Evolutionary conservation across 1,139 yeast genomes (phyloP).

Genomic region (Candida frijolesensis): DNA sequence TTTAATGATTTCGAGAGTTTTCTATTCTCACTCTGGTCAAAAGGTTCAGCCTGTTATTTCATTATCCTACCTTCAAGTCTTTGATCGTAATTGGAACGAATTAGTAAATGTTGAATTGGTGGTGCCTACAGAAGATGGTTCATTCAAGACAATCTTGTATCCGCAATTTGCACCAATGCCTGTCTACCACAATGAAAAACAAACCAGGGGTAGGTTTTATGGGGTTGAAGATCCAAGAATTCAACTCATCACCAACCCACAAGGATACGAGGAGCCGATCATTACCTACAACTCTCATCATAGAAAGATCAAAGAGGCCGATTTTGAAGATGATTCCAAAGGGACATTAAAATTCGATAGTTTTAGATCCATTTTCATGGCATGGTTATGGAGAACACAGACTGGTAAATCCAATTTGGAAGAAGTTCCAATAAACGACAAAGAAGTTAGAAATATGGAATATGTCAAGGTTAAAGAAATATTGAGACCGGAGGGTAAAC

Average conservation of each 20-base stretch:
- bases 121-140: conserved; percentile 10
- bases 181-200: conserved; percentile 30
- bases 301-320: conserved; percentile 20
- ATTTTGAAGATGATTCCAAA: conserved; percentile 2
- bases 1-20: conserved; percentile 30
- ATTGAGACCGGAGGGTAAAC: conserved; percentile 17
- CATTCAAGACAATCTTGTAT: conserved; percentile 20
- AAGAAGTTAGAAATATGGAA: conserved; percentile 15
- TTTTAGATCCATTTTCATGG: conserved; percentile 27
- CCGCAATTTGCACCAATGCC: conserved; percentile 40
- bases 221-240: conserved; percentile 49
- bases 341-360: conserved; percentile 15
- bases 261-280: conserved; percentile 41
- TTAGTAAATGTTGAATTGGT: conserved; percentile 24
- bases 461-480: conserved; percentile 32
- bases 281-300: conserved; percentile 37
- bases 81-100: conserved; percentile 30
- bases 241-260: conserved; percentile 29
- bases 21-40: conserved; percentile 24
- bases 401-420: conserved; percentile 33
- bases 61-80: conserved; percentile 22
- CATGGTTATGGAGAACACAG: conserved; percentile 40
- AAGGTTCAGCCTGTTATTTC: conserved; percentile 24
- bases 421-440: conserved; percentile 16
- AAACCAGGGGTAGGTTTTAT: conserved; percentile 25